These are phyloP conservation scores for Coniochaeta sp. DNA, from an alignment of 2,329 filamentous ascomycete genomes.

Conservation along the genomic window DNA sequence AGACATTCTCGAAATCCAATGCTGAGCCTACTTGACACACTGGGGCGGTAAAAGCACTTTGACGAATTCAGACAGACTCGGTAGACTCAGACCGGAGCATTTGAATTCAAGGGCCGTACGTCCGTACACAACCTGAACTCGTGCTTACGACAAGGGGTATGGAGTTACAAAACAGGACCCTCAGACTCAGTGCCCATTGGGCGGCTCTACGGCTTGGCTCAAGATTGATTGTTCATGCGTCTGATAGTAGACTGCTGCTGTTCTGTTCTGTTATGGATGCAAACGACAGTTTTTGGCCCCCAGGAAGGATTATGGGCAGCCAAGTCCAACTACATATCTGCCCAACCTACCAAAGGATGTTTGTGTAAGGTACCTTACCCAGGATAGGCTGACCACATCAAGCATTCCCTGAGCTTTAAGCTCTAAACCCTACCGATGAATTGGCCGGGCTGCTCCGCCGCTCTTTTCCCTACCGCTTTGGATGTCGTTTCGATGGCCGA, in stretches of 20 bases:
- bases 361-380: neutral
- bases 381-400: neutral
- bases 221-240: neutral
- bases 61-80: neutral
- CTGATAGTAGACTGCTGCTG: neutral
- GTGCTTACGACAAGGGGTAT: neutral
- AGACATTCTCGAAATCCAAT: no score
- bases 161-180: neutral
- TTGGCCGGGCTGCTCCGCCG: neutral
- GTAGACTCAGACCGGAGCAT: neutral
- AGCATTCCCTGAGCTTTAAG: neutral
- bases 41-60: no score
- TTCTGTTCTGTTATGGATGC: no score
- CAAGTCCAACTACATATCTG: neutral
- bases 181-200: neutral
- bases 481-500: neutral
- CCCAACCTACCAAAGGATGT: neutral
- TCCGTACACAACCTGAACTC: neutral
- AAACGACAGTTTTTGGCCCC: no score
- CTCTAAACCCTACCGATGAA: neutral
- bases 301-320: neutral
- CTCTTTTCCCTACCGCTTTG: neutral
- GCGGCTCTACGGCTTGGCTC: neutral
- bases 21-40: no score
- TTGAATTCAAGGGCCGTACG: neutral